Evolutionary conservation across 2,329 filamentous ascomycete species (phyloP).

Genomic region (Colletotrichum liriopes): DNA sequence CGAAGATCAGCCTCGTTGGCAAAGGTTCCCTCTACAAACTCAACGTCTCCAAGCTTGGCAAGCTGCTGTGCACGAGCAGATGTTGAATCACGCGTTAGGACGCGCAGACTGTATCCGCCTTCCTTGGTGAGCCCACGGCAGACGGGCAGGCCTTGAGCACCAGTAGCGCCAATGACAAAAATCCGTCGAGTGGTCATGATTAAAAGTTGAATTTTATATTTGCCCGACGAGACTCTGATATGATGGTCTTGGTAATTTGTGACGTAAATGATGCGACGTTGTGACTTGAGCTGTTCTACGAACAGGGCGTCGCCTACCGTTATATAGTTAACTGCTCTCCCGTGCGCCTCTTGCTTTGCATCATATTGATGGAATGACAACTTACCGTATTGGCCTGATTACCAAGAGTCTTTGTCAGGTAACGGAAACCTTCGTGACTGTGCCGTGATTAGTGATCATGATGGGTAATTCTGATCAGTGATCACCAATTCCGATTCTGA

Average conservation of each 20-base stretch:
- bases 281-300: not conserved
- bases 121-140: constrained; percentile 59
- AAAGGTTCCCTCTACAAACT: constrained; percentile 63
- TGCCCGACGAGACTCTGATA: too few relatives aligned
- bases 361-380: too few relatives aligned
- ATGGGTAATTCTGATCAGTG: not conserved
- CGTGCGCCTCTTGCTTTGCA: too few relatives aligned
- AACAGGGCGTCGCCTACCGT: too few relatives aligned
- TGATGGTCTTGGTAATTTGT: not conserved
- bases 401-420: not conserved
- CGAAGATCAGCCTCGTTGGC: constrained; percentile 62
- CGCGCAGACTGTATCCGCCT: constrained; percentile 60
- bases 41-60: constrained; percentile 58
- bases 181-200: constrained; percentile 44
- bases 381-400: not conserved
- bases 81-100: constrained; percentile 63
- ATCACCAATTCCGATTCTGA: not conserved
- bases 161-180: constrained; percentile 65
- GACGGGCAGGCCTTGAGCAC: constrained; percentile 66
- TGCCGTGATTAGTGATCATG: not conserved
- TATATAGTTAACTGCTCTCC: not conserved
- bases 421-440: not conserved
- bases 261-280: too few relatives aligned
- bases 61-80: constrained; percentile 60
- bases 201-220: not conserved